These are phyloP conservation scores for Nepenthes mirabilis DNA, from an alignment of 148 eudicot species.

Conservation along the genomic window DNA sequence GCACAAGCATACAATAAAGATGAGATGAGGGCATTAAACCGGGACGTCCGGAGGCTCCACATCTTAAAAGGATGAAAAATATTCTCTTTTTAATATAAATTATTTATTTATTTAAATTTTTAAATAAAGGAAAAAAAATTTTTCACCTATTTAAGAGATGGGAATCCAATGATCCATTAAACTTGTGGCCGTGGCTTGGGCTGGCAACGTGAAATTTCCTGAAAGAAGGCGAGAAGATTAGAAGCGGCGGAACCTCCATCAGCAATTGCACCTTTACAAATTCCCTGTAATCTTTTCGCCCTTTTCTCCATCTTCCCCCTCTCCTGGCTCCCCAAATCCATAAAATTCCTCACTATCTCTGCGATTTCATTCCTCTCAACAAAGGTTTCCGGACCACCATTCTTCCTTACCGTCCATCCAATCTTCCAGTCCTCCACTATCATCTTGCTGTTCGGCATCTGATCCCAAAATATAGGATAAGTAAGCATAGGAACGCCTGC, in stretches of 20 bases:
- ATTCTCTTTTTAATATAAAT: no score
- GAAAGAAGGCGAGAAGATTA: neutral
- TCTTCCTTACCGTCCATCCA: constrained; percentile 21
- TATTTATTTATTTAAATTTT: no score
- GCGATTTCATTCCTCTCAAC: constrained; percentile 24
- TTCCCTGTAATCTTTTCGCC: constrained; percentile 8
- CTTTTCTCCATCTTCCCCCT: constrained; percentile 17
- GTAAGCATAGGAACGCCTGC: constrained; percentile 44
- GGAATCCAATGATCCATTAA: no score
- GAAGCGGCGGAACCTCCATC: neutral
- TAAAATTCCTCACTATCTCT: constrained; percentile 14
- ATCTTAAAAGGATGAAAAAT: no score
- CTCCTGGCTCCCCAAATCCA: constrained; percentile 21
- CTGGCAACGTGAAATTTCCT: neutral
- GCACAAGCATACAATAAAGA: no score
- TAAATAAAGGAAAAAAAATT: no score
- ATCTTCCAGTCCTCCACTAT: constrained; percentile 43
- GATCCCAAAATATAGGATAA: constrained; percentile 40
- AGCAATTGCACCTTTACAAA: constrained; percentile 1
- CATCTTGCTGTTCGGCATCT: constrained; percentile 29
- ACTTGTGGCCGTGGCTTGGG: no score
- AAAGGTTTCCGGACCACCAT: constrained; percentile 9
- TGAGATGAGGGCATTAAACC: no score
- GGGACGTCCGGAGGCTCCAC: no score
- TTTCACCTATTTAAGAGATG: no score